Evolutionary conservation across 176 grass and related monocot species (phyloP).

Genomic region (Carex parvula): DNA sequence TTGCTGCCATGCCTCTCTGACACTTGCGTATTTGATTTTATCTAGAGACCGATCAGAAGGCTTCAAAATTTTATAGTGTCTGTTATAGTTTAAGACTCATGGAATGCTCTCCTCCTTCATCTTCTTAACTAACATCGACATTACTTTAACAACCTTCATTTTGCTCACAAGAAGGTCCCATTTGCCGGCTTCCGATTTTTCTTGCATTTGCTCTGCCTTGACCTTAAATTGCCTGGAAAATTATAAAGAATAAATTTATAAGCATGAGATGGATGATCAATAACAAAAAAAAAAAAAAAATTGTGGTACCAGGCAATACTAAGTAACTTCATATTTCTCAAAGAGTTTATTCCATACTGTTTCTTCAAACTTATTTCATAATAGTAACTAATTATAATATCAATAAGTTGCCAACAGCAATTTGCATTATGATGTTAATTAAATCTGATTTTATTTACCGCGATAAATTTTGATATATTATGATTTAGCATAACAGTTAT

Average conservation of each 20-base stretch:
- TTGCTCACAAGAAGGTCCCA: conserved; percentile 84
- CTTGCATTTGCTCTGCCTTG: conserved; percentile 19
- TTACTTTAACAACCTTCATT: conserved; percentile 58
- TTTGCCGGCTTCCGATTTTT: conserved; percentile 28
- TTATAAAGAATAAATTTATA: neutral
- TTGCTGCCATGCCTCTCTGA: neutral
- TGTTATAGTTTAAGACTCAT: neutral
- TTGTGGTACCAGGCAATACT: neutral
- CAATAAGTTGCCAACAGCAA: too few relatives aligned
- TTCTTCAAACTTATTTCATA: too few relatives aligned
- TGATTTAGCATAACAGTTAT: too few relatives aligned
- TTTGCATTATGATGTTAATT: too few relatives aligned
- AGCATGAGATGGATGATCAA: neutral
- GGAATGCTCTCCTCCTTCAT: conserved; percentile 1
- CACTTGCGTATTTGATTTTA: neutral
- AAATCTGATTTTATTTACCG: too few relatives aligned
- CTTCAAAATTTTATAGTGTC: neutral
- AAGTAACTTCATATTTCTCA: neutral
- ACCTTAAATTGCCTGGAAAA: conserved; percentile 54
- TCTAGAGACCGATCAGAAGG: neutral
- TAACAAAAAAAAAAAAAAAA: neutral
- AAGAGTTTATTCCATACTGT: too few relatives aligned
- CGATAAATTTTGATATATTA: too few relatives aligned
- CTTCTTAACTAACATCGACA: conserved; percentile 56
- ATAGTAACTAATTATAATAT: too few relatives aligned